Conservation (phyloP, 768 basidiomycete species). For the Cubamyces lactineus region DNA sequence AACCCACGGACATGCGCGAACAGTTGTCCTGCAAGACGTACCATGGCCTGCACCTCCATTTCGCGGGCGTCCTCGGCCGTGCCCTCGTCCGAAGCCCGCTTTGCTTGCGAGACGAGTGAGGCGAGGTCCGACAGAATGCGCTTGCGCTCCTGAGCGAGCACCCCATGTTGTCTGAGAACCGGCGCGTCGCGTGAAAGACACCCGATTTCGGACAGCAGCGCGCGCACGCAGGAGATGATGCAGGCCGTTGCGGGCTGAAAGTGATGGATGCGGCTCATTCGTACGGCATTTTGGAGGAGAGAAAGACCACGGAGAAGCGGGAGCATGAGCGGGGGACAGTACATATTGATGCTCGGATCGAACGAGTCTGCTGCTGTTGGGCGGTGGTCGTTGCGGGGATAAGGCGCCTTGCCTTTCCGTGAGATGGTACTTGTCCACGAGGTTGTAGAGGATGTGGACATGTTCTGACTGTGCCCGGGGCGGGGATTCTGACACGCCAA, state of each 20-base stretch:
- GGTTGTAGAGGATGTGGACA: conserved; percentile 53
- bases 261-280: conserved; percentile 75
- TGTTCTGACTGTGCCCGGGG: conserved; percentile 51
- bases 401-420: conserved; percentile 30
- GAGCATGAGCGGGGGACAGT: conserved; percentile 78
- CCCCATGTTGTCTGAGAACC: conserved; percentile 64
- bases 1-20: conserved; percentile 82
- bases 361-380: conserved; percentile 49
- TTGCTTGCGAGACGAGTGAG: conserved; percentile 79
- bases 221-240: conserved; percentile 91
- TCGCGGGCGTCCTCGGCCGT: conserved; percentile 52
- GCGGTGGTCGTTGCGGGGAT: conserved; percentile 45
- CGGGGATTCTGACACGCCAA: conserved; percentile 32
- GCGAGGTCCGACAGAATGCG: conserved; percentile 81
- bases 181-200: conserved; percentile 84
- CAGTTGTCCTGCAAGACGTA: conserved; percentile 78
- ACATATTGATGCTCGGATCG: conserved; percentile 53
- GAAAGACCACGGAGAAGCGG: conserved; percentile 85
- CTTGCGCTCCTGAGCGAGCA: conserved; percentile 78
- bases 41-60: conserved; percentile 73
- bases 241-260: conserved; percentile 94
- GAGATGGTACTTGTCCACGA: conserved; percentile 56
- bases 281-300: conserved; percentile 83
- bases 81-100: conserved; percentile 57
- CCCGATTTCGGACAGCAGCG: conserved; percentile 80